A percentile compares a stretch with the other conserved stretches of the same genome.
These are phyloP conservation scores for Dissophora globulifera DNA, from an alignment of 192 early-diverging fungal genomes.

Conservation along the genomic window DNA sequence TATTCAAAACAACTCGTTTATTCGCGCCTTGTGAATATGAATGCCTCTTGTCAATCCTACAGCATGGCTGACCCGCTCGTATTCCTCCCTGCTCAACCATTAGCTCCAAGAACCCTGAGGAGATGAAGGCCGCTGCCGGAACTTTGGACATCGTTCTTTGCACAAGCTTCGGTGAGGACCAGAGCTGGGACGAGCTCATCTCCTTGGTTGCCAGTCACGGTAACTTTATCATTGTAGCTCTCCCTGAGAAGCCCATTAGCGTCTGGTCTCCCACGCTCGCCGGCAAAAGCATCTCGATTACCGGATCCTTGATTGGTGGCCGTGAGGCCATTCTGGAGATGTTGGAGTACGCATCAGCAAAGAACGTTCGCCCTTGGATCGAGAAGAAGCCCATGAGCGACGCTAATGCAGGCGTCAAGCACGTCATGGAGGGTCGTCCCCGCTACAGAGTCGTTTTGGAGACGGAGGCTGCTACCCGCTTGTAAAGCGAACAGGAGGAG, in stretches of 20 bases:
- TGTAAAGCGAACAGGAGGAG: slow-evolving; percentile 3
- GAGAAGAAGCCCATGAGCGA: slow-evolving; percentile 72
- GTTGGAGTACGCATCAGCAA: slow-evolving; percentile 72
- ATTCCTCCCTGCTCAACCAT: background rate
- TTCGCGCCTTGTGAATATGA: background rate
- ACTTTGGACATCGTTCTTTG: slow-evolving; percentile 52
- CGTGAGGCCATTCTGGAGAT: slow-evolving; percentile 68
- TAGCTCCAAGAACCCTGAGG: slow-evolving; percentile 39
- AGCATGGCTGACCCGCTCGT: background rate
- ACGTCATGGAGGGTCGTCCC: slow-evolving; percentile 68
- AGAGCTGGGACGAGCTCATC: slow-evolving; percentile 60
- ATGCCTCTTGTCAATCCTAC: background rate
- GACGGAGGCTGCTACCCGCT: slow-evolving; percentile 56
- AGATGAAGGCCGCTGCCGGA: slow-evolving; percentile 22
- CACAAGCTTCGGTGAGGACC: slow-evolving; percentile 42
- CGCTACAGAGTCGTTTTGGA: slow-evolving; percentile 80
- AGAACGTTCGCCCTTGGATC: slow-evolving; percentile 71
- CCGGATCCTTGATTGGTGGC: slow-evolving; percentile 76
- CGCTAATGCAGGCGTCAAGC: slow-evolving; percentile 70
- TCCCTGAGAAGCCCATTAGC: slow-evolving; percentile 66
- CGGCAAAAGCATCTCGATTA: slow-evolving; percentile 59
- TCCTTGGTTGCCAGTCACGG: slow-evolving; percentile 66
- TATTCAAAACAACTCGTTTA: background rate
- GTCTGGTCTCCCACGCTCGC: slow-evolving; percentile 57
- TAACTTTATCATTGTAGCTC: slow-evolving; percentile 71